phyloP scores from a whole-genome alignment of 768 basidiomycete species.

The Amanita rimosa region DNA sequence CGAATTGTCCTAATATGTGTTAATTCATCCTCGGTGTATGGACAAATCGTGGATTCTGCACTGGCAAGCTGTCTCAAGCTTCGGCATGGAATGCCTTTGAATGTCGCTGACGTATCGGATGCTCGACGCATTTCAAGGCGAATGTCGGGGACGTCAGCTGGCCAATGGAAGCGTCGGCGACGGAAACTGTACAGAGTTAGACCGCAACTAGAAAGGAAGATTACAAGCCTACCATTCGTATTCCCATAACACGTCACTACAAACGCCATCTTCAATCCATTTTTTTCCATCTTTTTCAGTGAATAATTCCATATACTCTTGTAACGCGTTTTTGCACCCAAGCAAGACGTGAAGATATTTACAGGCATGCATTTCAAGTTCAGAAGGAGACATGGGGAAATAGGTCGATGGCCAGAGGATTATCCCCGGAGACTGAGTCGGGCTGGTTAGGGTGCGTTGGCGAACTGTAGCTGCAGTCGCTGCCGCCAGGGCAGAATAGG shows the following conservation, averaged over 20 bases:
- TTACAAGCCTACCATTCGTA: constrained; percentile 41
- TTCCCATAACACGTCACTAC: constrained; percentile 35
- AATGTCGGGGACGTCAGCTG: constrained; percentile 30
- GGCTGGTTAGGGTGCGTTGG: background rate
- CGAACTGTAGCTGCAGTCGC: constrained; percentile 9
- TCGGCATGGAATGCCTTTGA: constrained; percentile 5
- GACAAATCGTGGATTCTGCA: constrained; percentile 3
- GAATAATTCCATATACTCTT: constrained; percentile 31
- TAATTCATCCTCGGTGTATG: constrained; percentile 24
- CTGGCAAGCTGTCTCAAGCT: background rate
- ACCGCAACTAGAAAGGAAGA: background rate
- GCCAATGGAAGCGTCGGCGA: constrained; percentile 61
- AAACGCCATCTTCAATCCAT: constrained; percentile 23
- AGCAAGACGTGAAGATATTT: constrained; percentile 57
- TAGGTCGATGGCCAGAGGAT: constrained; percentile 49
- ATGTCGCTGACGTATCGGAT: constrained; percentile 9
- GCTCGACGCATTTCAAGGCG: constrained; percentile 13
- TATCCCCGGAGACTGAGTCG: constrained; percentile 51
- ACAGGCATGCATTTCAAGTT: constrained; percentile 69
- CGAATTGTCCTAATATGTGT: constrained; percentile 40
- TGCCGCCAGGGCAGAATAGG: constrained; percentile 20
- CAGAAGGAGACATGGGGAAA: constrained; percentile 42
- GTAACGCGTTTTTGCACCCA: constrained; percentile 48
- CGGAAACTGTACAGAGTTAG: constrained; percentile 38
- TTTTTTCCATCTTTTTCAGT: constrained; percentile 25